These are phyloP conservation scores for Suhomyces vadensis DNA, from an alignment of 805 yeast genomes.

Conservation along the genomic window DNA sequence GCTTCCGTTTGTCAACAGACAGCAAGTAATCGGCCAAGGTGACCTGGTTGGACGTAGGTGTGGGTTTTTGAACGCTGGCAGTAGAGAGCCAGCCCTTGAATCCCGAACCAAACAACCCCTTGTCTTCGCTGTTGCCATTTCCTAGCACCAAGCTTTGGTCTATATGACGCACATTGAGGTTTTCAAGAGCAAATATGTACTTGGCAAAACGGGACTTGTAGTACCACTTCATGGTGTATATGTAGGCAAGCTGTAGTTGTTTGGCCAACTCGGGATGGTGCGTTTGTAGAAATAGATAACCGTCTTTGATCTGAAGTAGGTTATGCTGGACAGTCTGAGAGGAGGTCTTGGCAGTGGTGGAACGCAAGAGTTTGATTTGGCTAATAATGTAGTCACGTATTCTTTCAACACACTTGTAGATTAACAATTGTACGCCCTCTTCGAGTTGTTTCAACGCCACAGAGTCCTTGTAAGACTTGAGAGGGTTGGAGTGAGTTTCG, in stretches of 20 bases:
- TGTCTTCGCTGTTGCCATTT: slow-evolving; percentile 28
- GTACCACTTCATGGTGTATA: slow-evolving; percentile 92
- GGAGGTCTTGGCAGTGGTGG: slow-evolving; percentile 51
- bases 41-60: slow-evolving; percentile 12
- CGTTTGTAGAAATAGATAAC: slow-evolving; percentile 54
- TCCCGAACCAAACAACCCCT: slow-evolving; percentile 21
- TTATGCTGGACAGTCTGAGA: slow-evolving; percentile 75
- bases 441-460: slow-evolving; percentile 31
- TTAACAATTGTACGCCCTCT: slow-evolving; percentile 50
- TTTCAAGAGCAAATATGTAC: slow-evolving; percentile 71
- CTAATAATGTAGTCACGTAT: slow-evolving; percentile 66
- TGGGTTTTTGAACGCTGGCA: slow-evolving; percentile 2
- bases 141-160: slow-evolving; percentile 63
- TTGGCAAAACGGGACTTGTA: slow-evolving; percentile 76
- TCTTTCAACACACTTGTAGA: slow-evolving; percentile 68
- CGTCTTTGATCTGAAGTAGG: slow-evolving; percentile 61
- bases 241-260: slow-evolving; percentile 77
- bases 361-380: slow-evolving; percentile 67
- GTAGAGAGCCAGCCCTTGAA: slow-evolving; percentile 28
- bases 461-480: slow-evolving; percentile 21
- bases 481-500: background rate
- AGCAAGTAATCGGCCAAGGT: slow-evolving; percentile 52
- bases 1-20: slow-evolving; percentile 57
- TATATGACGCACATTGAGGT: slow-evolving; percentile 53
- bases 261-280: slow-evolving; percentile 63